phyloP scores from a whole-genome alignment of 2,329 filamentous ascomycete genomes.

The Ophiocordyceps unilateralis region DNA sequence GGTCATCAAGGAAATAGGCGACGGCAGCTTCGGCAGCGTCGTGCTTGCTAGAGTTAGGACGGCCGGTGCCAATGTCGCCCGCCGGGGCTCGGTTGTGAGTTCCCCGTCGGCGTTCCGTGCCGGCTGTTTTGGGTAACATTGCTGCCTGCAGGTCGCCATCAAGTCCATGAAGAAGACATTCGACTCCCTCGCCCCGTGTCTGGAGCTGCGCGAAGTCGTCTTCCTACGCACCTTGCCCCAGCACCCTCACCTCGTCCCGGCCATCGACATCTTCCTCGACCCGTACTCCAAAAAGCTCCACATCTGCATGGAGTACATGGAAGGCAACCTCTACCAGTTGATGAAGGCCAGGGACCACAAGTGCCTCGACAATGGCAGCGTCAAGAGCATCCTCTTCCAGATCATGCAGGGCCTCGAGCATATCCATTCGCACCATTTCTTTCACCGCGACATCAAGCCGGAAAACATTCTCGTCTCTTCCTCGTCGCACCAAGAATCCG shows the following conservation, averaged over 20 bases:
- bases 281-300: constrained; percentile 92
- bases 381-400: constrained; percentile 96
- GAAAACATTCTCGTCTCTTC: constrained; percentile 56
- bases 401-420: constrained; percentile 93
- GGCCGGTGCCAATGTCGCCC: constrained; percentile 74
- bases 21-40: constrained; percentile 97
- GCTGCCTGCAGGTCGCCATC: constrained; percentile 61
- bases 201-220: constrained; percentile 92
- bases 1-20: constrained; percentile 92
- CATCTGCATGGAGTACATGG: constrained; percentile 99
- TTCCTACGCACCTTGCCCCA: constrained; percentile 79
- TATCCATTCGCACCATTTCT: constrained; percentile 93
- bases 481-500: constrained; percentile 64
- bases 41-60: constrained; percentile 80
- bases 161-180: constrained; percentile 99
- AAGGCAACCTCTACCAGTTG: constrained; percentile 93
- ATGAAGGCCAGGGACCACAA: constrained; percentile 99
- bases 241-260: constrained; percentile 88
- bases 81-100: constrained; percentile 81
- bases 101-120: constrained; percentile 1
- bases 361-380: constrained; percentile 70
- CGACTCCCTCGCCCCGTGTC: constrained; percentile 74
- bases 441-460: constrained; percentile 63
- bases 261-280: constrained; percentile 94
- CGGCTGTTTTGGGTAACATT: background rate